Base-by-base conservation (phyloP, 2,329 filamentous ascomycete genomes). In the Colletotrichum sp. region DNA sequence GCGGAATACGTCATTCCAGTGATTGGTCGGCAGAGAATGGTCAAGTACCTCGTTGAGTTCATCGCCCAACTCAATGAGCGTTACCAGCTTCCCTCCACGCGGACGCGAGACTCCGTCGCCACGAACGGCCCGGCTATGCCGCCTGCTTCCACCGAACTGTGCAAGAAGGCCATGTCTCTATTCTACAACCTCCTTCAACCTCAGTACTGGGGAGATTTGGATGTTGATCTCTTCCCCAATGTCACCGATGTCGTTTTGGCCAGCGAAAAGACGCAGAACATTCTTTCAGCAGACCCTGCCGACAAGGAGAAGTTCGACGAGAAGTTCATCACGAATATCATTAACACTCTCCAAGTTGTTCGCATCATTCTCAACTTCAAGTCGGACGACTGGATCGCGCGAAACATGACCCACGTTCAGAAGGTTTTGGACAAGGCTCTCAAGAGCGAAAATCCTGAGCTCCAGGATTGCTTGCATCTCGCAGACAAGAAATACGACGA, bases 41-140 rank as follows among this genome's bases (percentile, higher is more conserved):
- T 98, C 64, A 98, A 98, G 85, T 99, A 99, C 82, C 90, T 99
- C 36, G 95, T 99, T 34, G 95, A 97, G 77, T 99, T 99, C 84
- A 98, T 99, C 79, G 96, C 96, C 2, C 94, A 95, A 67, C 89
- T 98, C 26, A 94, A 94, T 21, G 97, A 99, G 84, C 92, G 96
- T 39, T 98, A 95, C 82, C 93, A 93, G 24, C 91, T 96, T 26
- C 94, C 94, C 16, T 94, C 94, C 26, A 90, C 92, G 16, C 94
- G 93, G 80, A 89, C 92, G 57, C 91, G 92, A 65, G 92, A 94
- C 57, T 79, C 87, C 15, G 82, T 83, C 2, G 81, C 81, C 63
- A 83, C 85, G 57, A 86, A 87, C 28, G 87, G 87, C 39, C 86
- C 88, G 57, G 85, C 87, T 65, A 83, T 89, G 21, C 86, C 90